A percentile compares a stretch with the other conserved stretches of the same genome.
phyloP scores from a whole-genome alignment of 257 asterid species.

The Striga asiatica region DNA sequence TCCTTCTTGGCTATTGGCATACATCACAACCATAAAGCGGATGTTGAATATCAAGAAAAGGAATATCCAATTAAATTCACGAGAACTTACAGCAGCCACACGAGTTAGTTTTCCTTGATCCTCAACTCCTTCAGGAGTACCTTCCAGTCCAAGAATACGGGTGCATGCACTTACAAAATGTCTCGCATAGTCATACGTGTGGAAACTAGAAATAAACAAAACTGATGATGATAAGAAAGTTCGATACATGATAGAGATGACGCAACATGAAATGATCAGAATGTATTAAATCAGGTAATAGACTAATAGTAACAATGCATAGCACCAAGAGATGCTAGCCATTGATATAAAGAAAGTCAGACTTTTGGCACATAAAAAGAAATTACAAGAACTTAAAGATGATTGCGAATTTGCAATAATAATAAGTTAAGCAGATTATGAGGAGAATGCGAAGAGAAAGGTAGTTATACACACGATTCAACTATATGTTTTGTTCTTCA shows the following conservation, averaged over 20 bases:
- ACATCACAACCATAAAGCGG: conserved; percentile 5
- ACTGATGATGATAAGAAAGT: conserved; percentile 16
- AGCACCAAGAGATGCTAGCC: neutral
- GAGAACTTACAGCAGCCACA: conserved; percentile 77
- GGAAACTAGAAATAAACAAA: conserved; percentile 57
- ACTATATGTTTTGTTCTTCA: neutral
- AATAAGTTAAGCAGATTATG: neutral
- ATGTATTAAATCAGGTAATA: neutral
- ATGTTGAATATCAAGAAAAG: conserved; percentile 11
- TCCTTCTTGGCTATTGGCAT: neutral
- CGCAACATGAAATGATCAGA: neutral
- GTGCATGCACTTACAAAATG: conserved; percentile 95
- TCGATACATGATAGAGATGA: conserved; percentile 1
- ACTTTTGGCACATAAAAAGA: conserved; percentile 2
- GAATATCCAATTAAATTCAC: neutral
- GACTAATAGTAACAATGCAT: no score
- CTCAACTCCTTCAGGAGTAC: conserved; percentile 96
- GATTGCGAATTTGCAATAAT: no score
- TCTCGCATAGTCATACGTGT: conserved; percentile 90
- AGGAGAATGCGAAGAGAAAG: conserved; percentile 4
- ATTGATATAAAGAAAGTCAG: neutral
- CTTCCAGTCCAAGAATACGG: conserved; percentile 94
- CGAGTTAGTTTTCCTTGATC: conserved; percentile 95
- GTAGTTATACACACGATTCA: neutral
- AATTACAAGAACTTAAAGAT: conserved; percentile 2